Evolutionary conservation across 2,329 filamentous ascomycete species (phyloP).

Genomic region (Amauroascus niger): DNA sequence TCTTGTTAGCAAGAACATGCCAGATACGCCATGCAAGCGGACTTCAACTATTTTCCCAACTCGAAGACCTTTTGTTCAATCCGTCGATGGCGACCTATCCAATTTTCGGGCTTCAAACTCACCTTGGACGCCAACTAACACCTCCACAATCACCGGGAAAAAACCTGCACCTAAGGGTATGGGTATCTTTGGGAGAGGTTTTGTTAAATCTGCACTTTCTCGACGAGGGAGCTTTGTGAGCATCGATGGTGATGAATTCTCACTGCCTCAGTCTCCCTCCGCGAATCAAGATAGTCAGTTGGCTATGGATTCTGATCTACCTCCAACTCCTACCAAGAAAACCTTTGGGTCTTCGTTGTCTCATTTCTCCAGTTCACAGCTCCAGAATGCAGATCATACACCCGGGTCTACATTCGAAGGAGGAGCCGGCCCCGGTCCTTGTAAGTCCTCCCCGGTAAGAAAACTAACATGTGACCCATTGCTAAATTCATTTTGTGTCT

Average conservation of each 20-base stretch:
- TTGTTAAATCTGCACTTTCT: constrained; percentile 41
- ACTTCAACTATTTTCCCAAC: constrained; percentile 59
- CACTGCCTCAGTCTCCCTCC: constrained; percentile 49
- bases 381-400: constrained; percentile 17
- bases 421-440: constrained; percentile 19
- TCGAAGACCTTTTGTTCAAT: constrained; percentile 46
- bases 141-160: constrained; percentile 47
- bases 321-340: constrained; percentile 85
- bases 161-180: constrained; percentile 58
- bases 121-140: constrained; percentile 72
- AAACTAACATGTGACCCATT: not conserved
- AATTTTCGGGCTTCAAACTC: constrained; percentile 65
- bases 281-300: constrained; percentile 47
- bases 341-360: constrained; percentile 28
- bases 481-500: constrained; percentile 25
- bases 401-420: constrained; percentile 20
- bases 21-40: constrained; percentile 94
- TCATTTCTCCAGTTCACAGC: constrained; percentile 15
- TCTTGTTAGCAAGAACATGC: constrained; percentile 58
- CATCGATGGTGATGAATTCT: constrained; percentile 65
- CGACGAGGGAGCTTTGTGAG: constrained; percentile 66
- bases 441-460: constrained; percentile 27
- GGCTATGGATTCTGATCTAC: constrained; percentile 60
- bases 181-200: constrained; percentile 52
- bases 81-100: constrained; percentile 51